phyloP scores from a whole-genome alignment of 202 grass and related monocot genomes.

The Elaeis oleifera region DNA sequence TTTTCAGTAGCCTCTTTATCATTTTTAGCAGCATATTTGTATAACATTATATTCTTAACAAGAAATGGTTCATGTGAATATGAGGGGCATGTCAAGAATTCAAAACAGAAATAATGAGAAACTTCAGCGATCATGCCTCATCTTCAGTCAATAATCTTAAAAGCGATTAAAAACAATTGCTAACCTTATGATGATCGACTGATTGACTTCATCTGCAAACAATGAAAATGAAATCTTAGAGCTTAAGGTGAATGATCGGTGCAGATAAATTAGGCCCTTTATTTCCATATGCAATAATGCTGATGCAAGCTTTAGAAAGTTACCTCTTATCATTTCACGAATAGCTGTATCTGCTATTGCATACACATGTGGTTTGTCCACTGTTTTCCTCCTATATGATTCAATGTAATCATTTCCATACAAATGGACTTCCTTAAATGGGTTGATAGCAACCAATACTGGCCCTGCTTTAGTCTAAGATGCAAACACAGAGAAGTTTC shows the following conservation, averaged over 20 bases:
- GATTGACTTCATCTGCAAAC: constrained; percentile 81
- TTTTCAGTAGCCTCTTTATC: no score
- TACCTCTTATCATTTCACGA: constrained; percentile 86
- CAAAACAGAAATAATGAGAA: no score
- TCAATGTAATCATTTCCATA: constrained; percentile 70
- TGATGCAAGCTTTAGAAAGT: constrained; percentile 6
- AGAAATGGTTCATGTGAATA: no score
- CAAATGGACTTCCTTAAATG: constrained; percentile 78
- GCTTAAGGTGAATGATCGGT: no score
- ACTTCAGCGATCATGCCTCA: no score
- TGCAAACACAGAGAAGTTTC: constrained; percentile 5
- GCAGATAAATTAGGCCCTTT: no score
- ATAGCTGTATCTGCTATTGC: constrained; percentile 88
- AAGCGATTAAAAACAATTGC: not conserved
- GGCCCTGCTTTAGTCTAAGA: constrained; percentile 96
- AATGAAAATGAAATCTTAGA: constrained; percentile 9
- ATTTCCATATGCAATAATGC: not conserved
- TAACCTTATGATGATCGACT: constrained; percentile 98
- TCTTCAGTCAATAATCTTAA: no score
- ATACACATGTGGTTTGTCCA: constrained; percentile 81
- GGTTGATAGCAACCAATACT: constrained; percentile 89
- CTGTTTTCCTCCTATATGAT: constrained; percentile 60
- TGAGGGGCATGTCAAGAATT: no score
- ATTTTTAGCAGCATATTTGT: no score
- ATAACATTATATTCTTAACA: no score